These are phyloP conservation scores for Arabidopsis lyrata DNA, from an alignment of 441 rosid species.

Conservation along the genomic window DNA sequence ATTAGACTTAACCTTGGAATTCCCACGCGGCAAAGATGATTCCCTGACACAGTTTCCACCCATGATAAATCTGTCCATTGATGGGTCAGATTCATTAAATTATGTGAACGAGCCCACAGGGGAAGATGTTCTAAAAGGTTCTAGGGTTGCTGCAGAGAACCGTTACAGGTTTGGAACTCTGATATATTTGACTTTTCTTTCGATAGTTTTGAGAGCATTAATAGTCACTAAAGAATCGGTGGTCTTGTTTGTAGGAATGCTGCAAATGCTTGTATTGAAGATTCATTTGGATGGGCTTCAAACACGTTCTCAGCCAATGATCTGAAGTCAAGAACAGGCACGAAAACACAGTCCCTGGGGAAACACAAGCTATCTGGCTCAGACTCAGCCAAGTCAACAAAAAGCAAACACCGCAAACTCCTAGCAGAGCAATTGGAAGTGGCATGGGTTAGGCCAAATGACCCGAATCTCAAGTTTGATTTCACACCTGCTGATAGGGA, in stretches of 20 bases:
- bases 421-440: slow-evolving; percentile 46
- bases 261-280: slow-evolving; percentile 69
- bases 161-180: slow-evolving; percentile 74
- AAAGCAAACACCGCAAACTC: slow-evolving; percentile 69
- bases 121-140: slow-evolving; percentile 56
- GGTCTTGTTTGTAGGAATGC: slow-evolving; percentile 60
- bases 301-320: slow-evolving; percentile 70
- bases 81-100: slow-evolving; percentile 49
- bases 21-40: slow-evolving; percentile 60
- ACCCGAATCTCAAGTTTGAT: slow-evolving; percentile 66
- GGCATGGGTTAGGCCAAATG: slow-evolving; percentile 47
- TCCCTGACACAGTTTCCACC: slow-evolving; percentile 60
- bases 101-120: slow-evolving; percentile 44
- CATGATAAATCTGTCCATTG: slow-evolving; percentile 63
- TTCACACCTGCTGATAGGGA: slow-evolving; percentile 44
- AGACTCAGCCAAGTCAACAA: slow-evolving; percentile 65
- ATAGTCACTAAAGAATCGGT: slow-evolving; percentile 14
- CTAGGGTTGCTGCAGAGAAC: slow-evolving; percentile 61
- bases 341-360: slow-evolving; percentile 65
- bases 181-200: not conserved
- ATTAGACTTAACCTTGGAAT: slow-evolving; percentile 79
- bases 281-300: slow-evolving; percentile 69
- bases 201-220: not conserved
- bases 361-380: slow-evolving; percentile 74
- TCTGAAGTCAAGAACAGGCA: slow-evolving; percentile 55